Conservation (phyloP, 1,139 yeast genomes). For the Lipomyces yarrowii region DNA sequence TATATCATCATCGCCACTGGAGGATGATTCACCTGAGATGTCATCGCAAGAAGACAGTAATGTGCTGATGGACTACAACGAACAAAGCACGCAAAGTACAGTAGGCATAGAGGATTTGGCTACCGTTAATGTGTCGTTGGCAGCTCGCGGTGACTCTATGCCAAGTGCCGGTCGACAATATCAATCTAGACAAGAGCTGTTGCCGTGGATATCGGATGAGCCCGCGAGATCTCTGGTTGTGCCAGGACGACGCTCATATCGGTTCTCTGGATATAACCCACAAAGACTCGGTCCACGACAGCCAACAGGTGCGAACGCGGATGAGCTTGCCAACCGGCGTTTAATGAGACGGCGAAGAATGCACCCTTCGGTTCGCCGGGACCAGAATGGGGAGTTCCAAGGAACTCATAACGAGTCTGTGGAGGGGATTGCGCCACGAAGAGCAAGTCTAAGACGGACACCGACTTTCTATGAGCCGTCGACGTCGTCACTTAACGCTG, state of each 20-base stretch:
- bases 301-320: neutral
- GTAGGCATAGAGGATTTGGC: neutral
- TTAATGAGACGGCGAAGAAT: constrained; percentile 4
- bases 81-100: neutral
- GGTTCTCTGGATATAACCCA: neutral
- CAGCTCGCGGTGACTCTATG: neutral
- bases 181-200: neutral
- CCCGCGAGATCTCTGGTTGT: neutral
- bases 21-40: neutral
- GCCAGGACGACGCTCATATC: neutral
- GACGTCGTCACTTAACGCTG: neutral
- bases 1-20: neutral
- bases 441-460: constrained; percentile 1
- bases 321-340: constrained; percentile 1
- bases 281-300: neutral
- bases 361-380: constrained; percentile 7
- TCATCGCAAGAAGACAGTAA: neutral
- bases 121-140: neutral
- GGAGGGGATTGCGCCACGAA: neutral
- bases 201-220: neutral
- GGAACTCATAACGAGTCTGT: neutral
- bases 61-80: neutral
- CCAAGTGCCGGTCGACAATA: neutral
- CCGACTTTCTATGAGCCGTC: neutral
- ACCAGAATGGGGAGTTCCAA: neutral